A percentile compares a stretch with the other conserved stretches of the same genome.
Evolutionary conservation across 371 early-diverging fungal genomes (phyloP).

Genomic region (Rhizopus delemar): DNA sequence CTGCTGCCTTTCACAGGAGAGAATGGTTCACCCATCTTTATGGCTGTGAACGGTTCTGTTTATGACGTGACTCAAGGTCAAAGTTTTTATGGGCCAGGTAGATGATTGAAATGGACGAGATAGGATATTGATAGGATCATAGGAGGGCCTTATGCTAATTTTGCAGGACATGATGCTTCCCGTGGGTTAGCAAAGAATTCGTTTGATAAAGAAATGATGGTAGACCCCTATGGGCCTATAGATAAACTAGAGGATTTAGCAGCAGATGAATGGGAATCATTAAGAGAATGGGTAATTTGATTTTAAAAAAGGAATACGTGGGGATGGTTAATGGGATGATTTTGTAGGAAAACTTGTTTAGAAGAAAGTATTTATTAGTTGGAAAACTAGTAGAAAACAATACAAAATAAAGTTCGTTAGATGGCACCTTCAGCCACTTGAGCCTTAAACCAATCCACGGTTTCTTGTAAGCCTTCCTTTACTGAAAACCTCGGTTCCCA

Average conservation of each 20-base stretch:
- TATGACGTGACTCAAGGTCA: slow-evolving; percentile 87
- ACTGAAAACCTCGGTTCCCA: slow-evolving; percentile 82
- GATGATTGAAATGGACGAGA: background rate
- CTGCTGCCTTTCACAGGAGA: slow-evolving; percentile 64
- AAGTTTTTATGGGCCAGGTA: slow-evolving; percentile 92
- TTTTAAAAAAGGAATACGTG: background rate
- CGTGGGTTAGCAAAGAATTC: slow-evolving; percentile 89
- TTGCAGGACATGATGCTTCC: slow-evolving; percentile 85
- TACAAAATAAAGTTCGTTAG: slow-evolving; percentile 8
- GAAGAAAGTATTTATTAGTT: slow-evolving; percentile 22
- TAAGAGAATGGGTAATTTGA: slow-evolving; percentile 63
- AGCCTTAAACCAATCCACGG: slow-evolving; percentile 76
- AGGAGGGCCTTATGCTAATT: slow-evolving; percentile 90
- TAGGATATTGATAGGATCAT: background rate
- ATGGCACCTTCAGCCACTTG: slow-evolving; percentile 46
- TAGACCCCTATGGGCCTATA: slow-evolving; percentile 71
- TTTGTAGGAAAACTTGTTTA: slow-evolving; percentile 18
- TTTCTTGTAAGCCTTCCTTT: slow-evolving; percentile 80
- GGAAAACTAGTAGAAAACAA: slow-evolving; percentile 28
- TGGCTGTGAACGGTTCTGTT: slow-evolving; percentile 83
- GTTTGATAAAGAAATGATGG: slow-evolving; percentile 81
- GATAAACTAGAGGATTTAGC: slow-evolving; percentile 80
- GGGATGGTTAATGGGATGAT: background rate
- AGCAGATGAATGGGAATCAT: slow-evolving; percentile 71
- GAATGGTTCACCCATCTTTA: slow-evolving; percentile 58